Percentiles rank a stretch among this genome's conserved stretches.
These are phyloP conservation scores for Mycena latifolia DNA, from an alignment of 768 basidiomycete genomes.

Conservation along the genomic window DNA sequence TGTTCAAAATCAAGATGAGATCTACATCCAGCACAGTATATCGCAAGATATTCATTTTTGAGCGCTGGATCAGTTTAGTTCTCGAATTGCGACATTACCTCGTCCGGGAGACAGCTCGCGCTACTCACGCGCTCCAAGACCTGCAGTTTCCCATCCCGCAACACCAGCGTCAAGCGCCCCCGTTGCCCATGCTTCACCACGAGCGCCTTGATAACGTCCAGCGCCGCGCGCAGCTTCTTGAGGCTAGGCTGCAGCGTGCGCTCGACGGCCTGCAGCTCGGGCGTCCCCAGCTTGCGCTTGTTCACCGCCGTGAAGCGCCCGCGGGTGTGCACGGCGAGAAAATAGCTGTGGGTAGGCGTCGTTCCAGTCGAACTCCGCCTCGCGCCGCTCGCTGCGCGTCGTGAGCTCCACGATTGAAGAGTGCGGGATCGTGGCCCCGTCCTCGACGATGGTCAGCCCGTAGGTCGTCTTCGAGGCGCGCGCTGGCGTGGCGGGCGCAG, in stretches of 20 bases:
- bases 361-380: conserved; percentile 61
- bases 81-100: conserved; percentile 51
- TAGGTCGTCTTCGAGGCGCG: conserved; percentile 32
- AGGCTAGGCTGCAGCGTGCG: conserved; percentile 49
- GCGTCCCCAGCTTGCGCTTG: conserved; percentile 58
- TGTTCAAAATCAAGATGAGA: too few species aligned
- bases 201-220: conserved; percentile 59
- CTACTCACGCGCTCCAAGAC: conserved; percentile 62
- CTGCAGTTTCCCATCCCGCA: conserved; percentile 55
- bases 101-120: conserved; percentile 60
- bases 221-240: conserved; percentile 53
- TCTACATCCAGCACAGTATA: too few species aligned
- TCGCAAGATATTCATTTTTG: too few species aligned
- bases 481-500: conserved; percentile 13
- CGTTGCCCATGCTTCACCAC: conserved; percentile 65
- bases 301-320: conserved; percentile 66
- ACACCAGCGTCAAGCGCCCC: conserved; percentile 69
- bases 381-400: conserved; percentile 52
- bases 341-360: conserved; percentile 76
- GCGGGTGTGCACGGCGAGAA: conserved; percentile 67
- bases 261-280: conserved; percentile 49
- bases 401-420: conserved; percentile 60
- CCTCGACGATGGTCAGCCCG: conserved; percentile 40
- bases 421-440: conserved; percentile 52
- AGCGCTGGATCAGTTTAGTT: conserved; percentile 11